Evolutionary conservation across 2,329 filamentous ascomycete species (phyloP), one percentile per base, ranked within the genome.

Genomic region (Arthrobotrys entomopaga): DNA sequence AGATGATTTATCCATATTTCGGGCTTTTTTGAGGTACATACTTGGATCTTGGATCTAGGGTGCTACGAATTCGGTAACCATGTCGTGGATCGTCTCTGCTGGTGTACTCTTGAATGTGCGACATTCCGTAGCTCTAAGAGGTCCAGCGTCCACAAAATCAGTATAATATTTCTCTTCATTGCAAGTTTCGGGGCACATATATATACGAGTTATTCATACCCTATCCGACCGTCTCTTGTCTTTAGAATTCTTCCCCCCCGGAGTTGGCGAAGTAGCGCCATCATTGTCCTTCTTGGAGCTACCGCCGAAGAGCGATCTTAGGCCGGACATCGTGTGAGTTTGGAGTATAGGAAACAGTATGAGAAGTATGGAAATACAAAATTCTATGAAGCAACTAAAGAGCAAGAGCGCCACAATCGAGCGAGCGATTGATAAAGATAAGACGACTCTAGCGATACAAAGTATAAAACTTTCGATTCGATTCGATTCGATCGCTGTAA

Each of bases 211-310:
- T 50, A 19, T 50, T n/a, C n/a, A 24, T 65, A 72, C 67, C 59
- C 65, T 69, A 24, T 59, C 24, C 56, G 48, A 11, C 40, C 59
- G 22, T 38, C 40, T 56, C 50, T 59, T 19, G 38, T 50, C 20
- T 24, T 40, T n/a, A n/a, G n/a, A n/a, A n/a, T n/a, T 48, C 19
- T 22, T 49, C 2, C 54, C 52, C 4, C 15, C 22, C 10, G 54
- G 59, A 6, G 60, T 34, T 43, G 67, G 67, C 11, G 67, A 72
- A 10, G 42, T 72, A 15, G 67, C 65, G 42, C 60, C 53, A 15
- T 72, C 67, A 26, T 56, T 53, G 13, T 72, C 67, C 40, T 65
- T 72, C 22, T 56, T 65, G n/a, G 67, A 42, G n/a, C 46, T 22
- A 3, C 16, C n/a, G n/a, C 22, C 58, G 26, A 59, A 67, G 16